Evolutionary conservation across 2,329 filamentous ascomycete species (phyloP), one percentile per base, ranked within the genome.

Genomic region (Pestalotiopsis sp.): DNA sequence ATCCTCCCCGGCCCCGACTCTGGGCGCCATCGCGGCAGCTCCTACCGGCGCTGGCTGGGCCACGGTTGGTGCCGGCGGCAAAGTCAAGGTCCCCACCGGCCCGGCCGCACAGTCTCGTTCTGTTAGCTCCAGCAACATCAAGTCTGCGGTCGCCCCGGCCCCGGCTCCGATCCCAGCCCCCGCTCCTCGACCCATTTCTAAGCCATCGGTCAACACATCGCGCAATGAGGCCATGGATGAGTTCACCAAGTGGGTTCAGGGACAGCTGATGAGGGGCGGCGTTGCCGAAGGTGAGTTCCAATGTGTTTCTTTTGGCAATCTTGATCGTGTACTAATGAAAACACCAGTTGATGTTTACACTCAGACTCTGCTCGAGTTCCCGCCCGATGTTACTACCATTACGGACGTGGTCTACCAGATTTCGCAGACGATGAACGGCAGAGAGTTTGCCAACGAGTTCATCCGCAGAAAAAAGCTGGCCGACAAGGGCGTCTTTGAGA

Each of bases 361-460:
- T 65, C 86, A 89, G 66, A 90, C 89, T 67, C 87, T 98, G 58
- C 84, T 93, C 60, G 87, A 87, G 68, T 89, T 97, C 69, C 94
- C 94, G 0, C 84, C 90, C 0, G 94, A 98, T 68, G 84, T 88
- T 14, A 89, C 92, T 69, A 87, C 98, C 73, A 94, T 99, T 73
- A 92, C 93, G 13, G 96, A 98, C 77, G 92, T 92, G 9, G 92
- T 98, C 24, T 97, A 98, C 80, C 89, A 89, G 68, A 92, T 89
- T 77, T 97, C 93, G 1, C 92, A 91, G 74, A 97, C 94, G 0
- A 93, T 99, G 80, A 94, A 99, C 76, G 94, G 93, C 0, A 92
- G 92, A 63, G 94, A 97, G 75, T 98, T 98, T 76, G 94, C 94
- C 0, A 93, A 97, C 68, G 96, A 99, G 79, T 99, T 96, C 76